Evolutionary conservation across 768 basidiomycete genomes (phyloP).

Genomic region (Auricularia heimuer): DNA sequence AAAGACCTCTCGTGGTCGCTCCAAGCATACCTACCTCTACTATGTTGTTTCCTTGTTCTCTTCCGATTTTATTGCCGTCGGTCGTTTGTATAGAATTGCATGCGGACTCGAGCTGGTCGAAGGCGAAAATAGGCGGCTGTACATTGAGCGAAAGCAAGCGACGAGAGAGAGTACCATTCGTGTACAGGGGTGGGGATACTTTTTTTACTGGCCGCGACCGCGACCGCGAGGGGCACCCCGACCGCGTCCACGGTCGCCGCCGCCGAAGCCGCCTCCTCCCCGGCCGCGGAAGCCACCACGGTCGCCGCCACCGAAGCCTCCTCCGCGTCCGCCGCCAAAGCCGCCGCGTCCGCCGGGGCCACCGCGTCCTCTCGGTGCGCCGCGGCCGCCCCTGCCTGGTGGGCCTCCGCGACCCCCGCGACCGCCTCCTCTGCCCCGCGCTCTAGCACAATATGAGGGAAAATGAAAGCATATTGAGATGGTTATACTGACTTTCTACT

Average conservation of each 20-base stretch:
- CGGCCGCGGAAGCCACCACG: not conserved
- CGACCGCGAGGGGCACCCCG: not conserved
- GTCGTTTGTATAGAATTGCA: too few species aligned
- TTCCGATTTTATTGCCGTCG: too few species aligned
- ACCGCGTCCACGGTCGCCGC: not conserved
- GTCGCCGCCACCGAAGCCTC: conserved; percentile 27
- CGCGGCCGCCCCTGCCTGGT: conserved; percentile 6
- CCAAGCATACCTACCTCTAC: too few species aligned
- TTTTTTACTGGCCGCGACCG: not conserved
- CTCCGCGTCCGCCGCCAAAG: conserved; percentile 27
- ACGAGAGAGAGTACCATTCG: not conserved
- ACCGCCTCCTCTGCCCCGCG: not conserved
- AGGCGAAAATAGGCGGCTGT: too few species aligned
- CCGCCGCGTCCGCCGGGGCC: conserved; percentile 25
- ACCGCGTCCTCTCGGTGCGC: not conserved
- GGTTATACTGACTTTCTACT: not conserved
- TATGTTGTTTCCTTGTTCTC: too few species aligned
- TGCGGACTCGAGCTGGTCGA: too few species aligned
- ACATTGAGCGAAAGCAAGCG: not conserved
- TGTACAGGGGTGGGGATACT: not conserved
- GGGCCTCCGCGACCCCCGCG: conserved; percentile 1
- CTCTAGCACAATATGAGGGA: not conserved
- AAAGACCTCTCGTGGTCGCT: too few species aligned
- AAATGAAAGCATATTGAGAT: not conserved
- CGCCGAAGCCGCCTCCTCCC: not conserved